Percentiles rank a stretch among this genome's conserved stretches.
Conservation (phyloP, 2,329 filamentous ascomycete genomes). For the Calonectria pseudoreteaudii region DNA sequence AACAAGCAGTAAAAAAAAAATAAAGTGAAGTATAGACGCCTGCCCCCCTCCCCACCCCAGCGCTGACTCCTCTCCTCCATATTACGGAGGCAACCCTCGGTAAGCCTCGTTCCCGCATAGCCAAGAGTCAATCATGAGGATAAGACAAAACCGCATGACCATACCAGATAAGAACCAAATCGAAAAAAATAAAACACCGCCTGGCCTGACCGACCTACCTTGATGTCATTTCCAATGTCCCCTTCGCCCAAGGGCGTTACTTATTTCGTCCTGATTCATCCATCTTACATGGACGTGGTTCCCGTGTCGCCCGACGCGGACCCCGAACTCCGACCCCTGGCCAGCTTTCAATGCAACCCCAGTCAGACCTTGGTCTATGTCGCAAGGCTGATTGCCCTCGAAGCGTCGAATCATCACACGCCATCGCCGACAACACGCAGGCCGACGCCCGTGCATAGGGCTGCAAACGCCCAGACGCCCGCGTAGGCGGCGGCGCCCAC, state of each 20-base stretch:
- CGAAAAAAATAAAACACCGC: slow-evolving; percentile 1
- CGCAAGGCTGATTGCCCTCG: slow-evolving; percentile 30
- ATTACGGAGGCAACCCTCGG: slow-evolving; percentile 12
- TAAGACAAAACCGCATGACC: slow-evolving; percentile 12
- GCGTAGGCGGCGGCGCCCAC: slow-evolving; percentile 80
- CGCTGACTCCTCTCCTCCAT: slow-evolving; percentile 10
- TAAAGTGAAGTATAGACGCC: not conserved
- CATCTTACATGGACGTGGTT: slow-evolving; percentile 22
- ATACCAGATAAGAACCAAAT: slow-evolving; percentile 25
- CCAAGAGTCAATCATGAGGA: not conserved
- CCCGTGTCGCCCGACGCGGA: slow-evolving; percentile 7
- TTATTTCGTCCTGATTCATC: slow-evolving; percentile 24
- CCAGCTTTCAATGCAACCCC: slow-evolving; percentile 19
- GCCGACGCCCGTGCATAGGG: slow-evolving; percentile 67
- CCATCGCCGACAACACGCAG: slow-evolving; percentile 62
- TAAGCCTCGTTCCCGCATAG: not conserved
- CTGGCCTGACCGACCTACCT: not conserved
- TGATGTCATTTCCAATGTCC: slow-evolving; percentile 6
- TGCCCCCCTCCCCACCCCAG: not conserved
- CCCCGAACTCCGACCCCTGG: slow-evolving; percentile 14
- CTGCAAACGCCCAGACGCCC: slow-evolving; percentile 77
- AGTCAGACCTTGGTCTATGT: not conserved
- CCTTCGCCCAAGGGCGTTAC: slow-evolving; percentile 13
- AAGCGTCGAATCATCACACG: slow-evolving; percentile 43
- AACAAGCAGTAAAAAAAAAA: not conserved